phyloP scores from a whole-genome alignment of 1,139 yeast genomes.

The Schwanniomyces etchellsii region DNA sequence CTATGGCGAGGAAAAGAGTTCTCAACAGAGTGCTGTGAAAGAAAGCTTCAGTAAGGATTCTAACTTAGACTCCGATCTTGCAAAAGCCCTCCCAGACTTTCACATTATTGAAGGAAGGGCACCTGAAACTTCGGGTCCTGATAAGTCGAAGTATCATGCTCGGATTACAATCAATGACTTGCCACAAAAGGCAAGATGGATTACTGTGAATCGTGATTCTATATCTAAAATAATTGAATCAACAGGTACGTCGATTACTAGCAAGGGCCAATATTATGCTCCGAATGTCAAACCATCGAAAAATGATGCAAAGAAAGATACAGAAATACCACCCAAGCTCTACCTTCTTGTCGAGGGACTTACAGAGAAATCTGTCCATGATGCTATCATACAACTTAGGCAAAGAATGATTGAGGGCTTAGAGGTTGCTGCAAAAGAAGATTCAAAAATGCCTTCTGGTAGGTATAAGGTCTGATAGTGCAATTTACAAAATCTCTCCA shows the following conservation, averaged over 20 bases:
- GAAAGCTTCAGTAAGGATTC: constrained; percentile 1
- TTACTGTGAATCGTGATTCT: constrained; percentile 65
- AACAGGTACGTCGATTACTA: constrained; percentile 75
- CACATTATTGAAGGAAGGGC: constrained; percentile 49
- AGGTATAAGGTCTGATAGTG: constrained; percentile 30
- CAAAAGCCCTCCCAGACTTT: constrained; percentile 35
- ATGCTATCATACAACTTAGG: constrained; percentile 63
- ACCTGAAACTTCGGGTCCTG: constrained; percentile 62
- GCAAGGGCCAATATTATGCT: constrained; percentile 75
- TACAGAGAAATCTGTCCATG: constrained; percentile 54
- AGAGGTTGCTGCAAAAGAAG: constrained; percentile 37
- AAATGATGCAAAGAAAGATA: constrained; percentile 20
- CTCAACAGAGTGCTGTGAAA: constrained; percentile 3
- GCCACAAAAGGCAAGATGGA: constrained; percentile 83
- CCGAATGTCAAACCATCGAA: constrained; percentile 44
- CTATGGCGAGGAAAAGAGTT: constrained; percentile 16
- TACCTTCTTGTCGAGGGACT: constrained; percentile 77
- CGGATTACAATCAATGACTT: constrained; percentile 76
- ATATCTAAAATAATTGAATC: constrained; percentile 63
- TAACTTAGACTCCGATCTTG: constrained; percentile 4
- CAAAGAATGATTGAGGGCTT: constrained; percentile 59
- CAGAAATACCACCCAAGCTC: constrained; percentile 64
- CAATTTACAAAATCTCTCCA: not conserved
- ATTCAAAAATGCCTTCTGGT: constrained; percentile 30
- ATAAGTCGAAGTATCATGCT: constrained; percentile 61